Percentiles rank a stretch among this genome's conserved stretches.
Evolutionary conservation across 2,329 filamentous ascomycete genomes (phyloP).

Genomic region (Fusarium sp.): DNA sequence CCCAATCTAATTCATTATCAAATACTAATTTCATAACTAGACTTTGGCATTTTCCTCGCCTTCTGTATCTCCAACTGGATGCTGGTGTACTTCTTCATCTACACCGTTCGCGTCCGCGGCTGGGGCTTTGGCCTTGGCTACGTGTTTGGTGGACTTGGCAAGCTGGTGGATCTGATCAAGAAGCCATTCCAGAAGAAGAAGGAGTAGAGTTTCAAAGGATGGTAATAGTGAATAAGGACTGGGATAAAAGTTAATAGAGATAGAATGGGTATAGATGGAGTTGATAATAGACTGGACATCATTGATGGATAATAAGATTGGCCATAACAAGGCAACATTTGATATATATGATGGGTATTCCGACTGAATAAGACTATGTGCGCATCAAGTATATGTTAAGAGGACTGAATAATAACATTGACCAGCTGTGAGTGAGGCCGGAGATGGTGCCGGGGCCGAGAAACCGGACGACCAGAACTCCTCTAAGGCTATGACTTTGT

Average conservation of each 20-base stretch:
- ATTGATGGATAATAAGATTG: background rate
- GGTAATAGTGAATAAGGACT: background rate
- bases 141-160: conserved; percentile 32
- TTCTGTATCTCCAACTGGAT: conserved; percentile 75
- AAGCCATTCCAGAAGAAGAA: conserved; percentile 35
- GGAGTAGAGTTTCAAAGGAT: background rate
- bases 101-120: conserved; percentile 71
- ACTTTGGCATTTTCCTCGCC: conserved; percentile 74
- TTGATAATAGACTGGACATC: background rate
- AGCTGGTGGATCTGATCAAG: conserved; percentile 31
- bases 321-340: background rate
- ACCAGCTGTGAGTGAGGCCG: background rate
- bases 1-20: background rate
- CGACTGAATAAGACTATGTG: background rate
- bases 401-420: background rate
- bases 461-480: background rate
- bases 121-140: conserved; percentile 73
- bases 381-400: too few species aligned
- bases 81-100: conserved; percentile 79
- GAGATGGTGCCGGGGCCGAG: too few species aligned
- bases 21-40: conserved; percentile 30
- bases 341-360: background rate
- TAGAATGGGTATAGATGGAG: conserved; percentile 4
- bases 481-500: background rate
- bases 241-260: background rate